Conservation (phyloP, 225 moss, liverwort and hornwort genomes). For the Neckera pumila region DNA sequence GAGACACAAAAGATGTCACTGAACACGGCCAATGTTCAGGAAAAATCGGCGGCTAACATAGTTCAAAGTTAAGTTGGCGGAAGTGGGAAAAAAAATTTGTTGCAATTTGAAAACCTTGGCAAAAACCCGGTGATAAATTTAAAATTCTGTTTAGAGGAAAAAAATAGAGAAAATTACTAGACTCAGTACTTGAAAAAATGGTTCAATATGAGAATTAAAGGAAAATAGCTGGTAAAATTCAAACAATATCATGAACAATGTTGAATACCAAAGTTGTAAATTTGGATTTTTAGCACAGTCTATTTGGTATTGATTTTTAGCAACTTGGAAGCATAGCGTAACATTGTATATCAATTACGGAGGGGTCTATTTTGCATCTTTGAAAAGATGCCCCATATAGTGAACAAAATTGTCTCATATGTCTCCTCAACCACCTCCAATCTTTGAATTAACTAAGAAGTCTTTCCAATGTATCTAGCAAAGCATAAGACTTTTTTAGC, state of each 20-base stretch:
- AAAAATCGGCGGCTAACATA: too few species aligned
- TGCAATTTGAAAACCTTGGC: neutral
- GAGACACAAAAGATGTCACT: too few species aligned
- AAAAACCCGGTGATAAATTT: too few species aligned
- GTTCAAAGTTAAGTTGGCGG: too few species aligned
- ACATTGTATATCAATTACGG: neutral
- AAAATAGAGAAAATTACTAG: too few species aligned
- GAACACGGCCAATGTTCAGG: too few species aligned
- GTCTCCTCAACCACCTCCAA: fast-evolving
- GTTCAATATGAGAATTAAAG: too few species aligned
- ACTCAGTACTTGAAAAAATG: too few species aligned
- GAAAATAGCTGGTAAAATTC: too few species aligned
- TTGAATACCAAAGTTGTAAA: neutral
- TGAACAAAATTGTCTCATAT: neutral
- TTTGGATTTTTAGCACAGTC: neutral
- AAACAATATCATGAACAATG: neutral
- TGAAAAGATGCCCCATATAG: neutral
- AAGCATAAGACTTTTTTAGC: neutral
- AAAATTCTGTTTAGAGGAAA: fast-evolving
- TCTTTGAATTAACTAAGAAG: neutral
- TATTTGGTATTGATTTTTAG: neutral
- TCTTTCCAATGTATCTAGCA: neutral
- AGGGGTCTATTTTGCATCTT: neutral
- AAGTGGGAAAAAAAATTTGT: neutral
- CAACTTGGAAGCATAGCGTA: neutral